These are phyloP conservation scores for Lachnum nothofagi DNA, from an alignment of 2,329 filamentous ascomycete species.

Conservation along the genomic window DNA sequence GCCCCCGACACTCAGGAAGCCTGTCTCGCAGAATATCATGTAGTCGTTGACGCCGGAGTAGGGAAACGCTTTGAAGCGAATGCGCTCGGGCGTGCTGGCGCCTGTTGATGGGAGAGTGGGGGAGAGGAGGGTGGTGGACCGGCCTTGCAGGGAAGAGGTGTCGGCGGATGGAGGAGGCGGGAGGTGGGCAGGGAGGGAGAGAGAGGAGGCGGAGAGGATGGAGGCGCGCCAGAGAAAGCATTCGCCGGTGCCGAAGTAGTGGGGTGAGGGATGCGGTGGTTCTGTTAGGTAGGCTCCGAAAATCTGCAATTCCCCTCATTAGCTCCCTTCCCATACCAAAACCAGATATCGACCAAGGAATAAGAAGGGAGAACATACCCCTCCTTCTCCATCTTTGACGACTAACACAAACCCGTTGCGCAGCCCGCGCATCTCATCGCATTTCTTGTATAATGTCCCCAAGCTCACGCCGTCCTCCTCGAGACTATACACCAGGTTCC, in stretches of 20 bases:
- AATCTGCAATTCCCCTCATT: slow-evolving; percentile 41
- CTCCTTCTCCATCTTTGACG: slow-evolving; percentile 69
- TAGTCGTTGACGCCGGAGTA: slow-evolving; percentile 97
- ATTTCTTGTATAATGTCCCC: slow-evolving; percentile 77
- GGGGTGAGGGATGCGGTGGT: slow-evolving; percentile 69
- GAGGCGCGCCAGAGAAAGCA: slow-evolving; percentile 86
- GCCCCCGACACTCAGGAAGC: slow-evolving; percentile 81
- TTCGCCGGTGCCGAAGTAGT: slow-evolving; percentile 94
- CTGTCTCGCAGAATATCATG: slow-evolving; percentile 84
- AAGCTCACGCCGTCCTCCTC: slow-evolving; percentile 89
- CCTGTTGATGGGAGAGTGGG: slow-evolving; percentile 32
- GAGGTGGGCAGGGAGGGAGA: slow-evolving; percentile 40
- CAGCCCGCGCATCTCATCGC: slow-evolving; percentile 58
- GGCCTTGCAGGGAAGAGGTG: slow-evolving; percentile 55
- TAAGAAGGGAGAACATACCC: slow-evolving; percentile 46
- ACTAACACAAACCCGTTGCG: slow-evolving; percentile 88
- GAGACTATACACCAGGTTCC: slow-evolving; percentile 81
- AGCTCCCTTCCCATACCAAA: slow-evolving; percentile 6
- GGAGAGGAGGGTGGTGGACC: slow-evolving; percentile 46
- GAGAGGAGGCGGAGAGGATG: slow-evolving; percentile 50
- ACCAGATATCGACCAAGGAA: slow-evolving; percentile 21
- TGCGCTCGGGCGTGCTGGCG: slow-evolving; percentile 60
- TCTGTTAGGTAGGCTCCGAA: slow-evolving; percentile 96
- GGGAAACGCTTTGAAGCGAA: slow-evolving; percentile 95
- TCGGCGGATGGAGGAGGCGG: slow-evolving; percentile 67